Evolutionary conservation across 2,329 filamentous ascomycete genomes (phyloP).

Genomic region (Orbilia brochopaga): DNA sequence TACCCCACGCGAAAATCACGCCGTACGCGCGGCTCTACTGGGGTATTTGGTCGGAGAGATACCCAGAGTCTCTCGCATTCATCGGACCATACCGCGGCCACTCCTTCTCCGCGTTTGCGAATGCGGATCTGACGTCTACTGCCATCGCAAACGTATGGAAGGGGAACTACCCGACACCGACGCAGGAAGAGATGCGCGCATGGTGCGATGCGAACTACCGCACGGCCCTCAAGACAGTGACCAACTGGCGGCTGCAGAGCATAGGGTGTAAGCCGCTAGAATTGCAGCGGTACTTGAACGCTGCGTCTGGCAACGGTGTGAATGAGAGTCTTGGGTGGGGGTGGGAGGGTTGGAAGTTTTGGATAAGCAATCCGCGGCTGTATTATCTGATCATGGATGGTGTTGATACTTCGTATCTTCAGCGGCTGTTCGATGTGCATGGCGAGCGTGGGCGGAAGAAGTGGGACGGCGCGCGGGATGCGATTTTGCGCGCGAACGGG

Average conservation of each 20-base stretch:
- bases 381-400: slow-evolving; percentile 57
- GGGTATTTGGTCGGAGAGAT: slow-evolving; percentile 56
- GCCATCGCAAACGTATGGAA: slow-evolving; percentile 57
- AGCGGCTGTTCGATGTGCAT: slow-evolving; percentile 57
- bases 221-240: slow-evolving; percentile 4
- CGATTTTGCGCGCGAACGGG: slow-evolving; percentile 50
- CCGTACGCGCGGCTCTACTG: slow-evolving; percentile 55
- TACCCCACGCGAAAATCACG: slow-evolving; percentile 31
- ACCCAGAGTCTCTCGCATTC: slow-evolving; percentile 56
- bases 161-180: slow-evolving; percentile 53
- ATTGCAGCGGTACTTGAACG: slow-evolving; percentile 56
- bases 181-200: slow-evolving; percentile 55
- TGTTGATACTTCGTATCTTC: slow-evolving; percentile 56
- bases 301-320: slow-evolving; percentile 56
- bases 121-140: slow-evolving; percentile 55
- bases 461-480: slow-evolving; percentile 56
- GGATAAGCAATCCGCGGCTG: slow-evolving; percentile 56
- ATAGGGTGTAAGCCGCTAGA: slow-evolving; percentile 25
- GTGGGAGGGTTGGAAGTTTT: slow-evolving; percentile 57
- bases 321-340: slow-evolving; percentile 56
- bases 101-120: slow-evolving; percentile 54
- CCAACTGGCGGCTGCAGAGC: slow-evolving; percentile 8
- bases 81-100: slow-evolving; percentile 52
- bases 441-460: slow-evolving; percentile 52
- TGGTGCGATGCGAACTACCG: slow-evolving; percentile 46